These are phyloP conservation scores for Colletotrichum aenigma DNA, from an alignment of 2,329 filamentous ascomycete species.

Conservation along the genomic window DNA sequence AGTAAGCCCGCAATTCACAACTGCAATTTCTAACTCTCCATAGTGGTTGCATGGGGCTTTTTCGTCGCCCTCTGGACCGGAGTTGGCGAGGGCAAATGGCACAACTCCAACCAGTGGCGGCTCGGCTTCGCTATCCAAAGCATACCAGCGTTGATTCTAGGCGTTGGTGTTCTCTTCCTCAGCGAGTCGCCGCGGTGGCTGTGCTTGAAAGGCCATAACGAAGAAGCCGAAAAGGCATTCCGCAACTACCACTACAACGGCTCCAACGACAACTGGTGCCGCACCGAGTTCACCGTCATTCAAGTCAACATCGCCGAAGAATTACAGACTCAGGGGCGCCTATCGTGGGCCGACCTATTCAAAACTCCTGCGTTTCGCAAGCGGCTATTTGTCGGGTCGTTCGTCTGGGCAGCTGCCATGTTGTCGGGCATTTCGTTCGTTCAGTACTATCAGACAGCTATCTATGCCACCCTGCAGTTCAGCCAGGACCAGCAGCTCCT, in stretches of 20 bases:
- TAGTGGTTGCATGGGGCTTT: slow-evolving; percentile 46
- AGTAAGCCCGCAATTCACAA: background rate
- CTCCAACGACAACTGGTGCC: slow-evolving; percentile 39
- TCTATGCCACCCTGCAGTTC: slow-evolving; percentile 44
- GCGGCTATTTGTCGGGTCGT: slow-evolving; percentile 40
- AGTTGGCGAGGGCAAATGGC: slow-evolving; percentile 41
- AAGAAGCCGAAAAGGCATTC: slow-evolving; percentile 38
- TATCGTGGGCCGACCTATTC: slow-evolving; percentile 37
- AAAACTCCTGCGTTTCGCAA: slow-evolving; percentile 37
- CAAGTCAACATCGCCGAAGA: slow-evolving; percentile 41
- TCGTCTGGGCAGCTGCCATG: slow-evolving; percentile 47
- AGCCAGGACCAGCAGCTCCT: slow-evolving; percentile 39
- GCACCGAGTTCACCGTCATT: slow-evolving; percentile 35
- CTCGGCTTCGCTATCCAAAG: slow-evolving; percentile 41
- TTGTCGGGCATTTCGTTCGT: slow-evolving; percentile 46
- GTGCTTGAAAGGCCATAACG: slow-evolving; percentile 36
- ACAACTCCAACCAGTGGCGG: slow-evolving; percentile 41
- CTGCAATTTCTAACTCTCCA: background rate
- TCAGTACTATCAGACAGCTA: slow-evolving; percentile 46
- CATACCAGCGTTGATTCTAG: slow-evolving; percentile 37
- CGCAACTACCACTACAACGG: slow-evolving; percentile 37
- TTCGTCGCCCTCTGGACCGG: slow-evolving; percentile 44
- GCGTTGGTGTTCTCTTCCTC: slow-evolving; percentile 37
- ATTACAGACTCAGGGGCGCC: slow-evolving; percentile 25
- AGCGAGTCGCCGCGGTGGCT: slow-evolving; percentile 41